A percentile compares a stretch with the other conserved stretches of the same genome.
Evolutionary conservation across 768 basidiomycete genomes (phyloP).

Genomic region (Boletus rex-veris): DNA sequence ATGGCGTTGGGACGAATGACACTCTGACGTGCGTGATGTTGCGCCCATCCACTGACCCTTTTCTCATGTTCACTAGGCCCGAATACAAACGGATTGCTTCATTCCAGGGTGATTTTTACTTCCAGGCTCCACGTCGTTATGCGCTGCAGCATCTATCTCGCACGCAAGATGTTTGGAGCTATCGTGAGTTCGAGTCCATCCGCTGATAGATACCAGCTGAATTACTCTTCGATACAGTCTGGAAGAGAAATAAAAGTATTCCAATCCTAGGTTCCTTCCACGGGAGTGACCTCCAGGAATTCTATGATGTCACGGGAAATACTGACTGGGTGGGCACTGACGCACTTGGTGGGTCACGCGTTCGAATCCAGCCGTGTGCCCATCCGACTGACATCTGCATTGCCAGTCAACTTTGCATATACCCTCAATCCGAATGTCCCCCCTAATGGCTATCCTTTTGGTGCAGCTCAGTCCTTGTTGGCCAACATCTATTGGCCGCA

Average conservation of each 20-base stretch:
- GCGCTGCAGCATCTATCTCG: slow-evolving; percentile 6
- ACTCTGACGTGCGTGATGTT: slow-evolving; percentile 4
- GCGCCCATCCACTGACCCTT: neutral
- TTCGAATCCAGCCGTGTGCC: neutral
- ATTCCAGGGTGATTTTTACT: slow-evolving; percentile 18
- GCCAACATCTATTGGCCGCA: slow-evolving; percentile 6
- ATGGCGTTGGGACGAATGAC: slow-evolving; percentile 21
- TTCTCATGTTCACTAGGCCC: neutral
- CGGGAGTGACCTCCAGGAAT: slow-evolving; percentile 15
- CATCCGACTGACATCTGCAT: neutral
- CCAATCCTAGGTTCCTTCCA: slow-evolving; percentile 18
- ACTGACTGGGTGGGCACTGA: slow-evolving; percentile 15
- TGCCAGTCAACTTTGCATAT: slow-evolving; percentile 17
- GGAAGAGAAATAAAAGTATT: slow-evolving; percentile 1
- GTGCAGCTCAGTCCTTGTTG: slow-evolving; percentile 8
- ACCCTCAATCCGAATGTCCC: slow-evolving; percentile 7
- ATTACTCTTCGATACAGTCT: slow-evolving; percentile 1
- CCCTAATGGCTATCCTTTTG: slow-evolving; percentile 10
- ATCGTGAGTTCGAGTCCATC: slow-evolving; percentile 1
- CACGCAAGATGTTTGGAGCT: slow-evolving; percentile 14
- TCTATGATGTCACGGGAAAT: slow-evolving; percentile 5
- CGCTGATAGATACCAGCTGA: neutral
- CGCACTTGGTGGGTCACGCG: slow-evolving; percentile 1
- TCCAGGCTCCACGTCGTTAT: slow-evolving; percentile 6
- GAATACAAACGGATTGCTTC: neutral